Evolutionary conservation across 805 yeast species (phyloP).

Genomic region (Yarrowia porcina): DNA sequence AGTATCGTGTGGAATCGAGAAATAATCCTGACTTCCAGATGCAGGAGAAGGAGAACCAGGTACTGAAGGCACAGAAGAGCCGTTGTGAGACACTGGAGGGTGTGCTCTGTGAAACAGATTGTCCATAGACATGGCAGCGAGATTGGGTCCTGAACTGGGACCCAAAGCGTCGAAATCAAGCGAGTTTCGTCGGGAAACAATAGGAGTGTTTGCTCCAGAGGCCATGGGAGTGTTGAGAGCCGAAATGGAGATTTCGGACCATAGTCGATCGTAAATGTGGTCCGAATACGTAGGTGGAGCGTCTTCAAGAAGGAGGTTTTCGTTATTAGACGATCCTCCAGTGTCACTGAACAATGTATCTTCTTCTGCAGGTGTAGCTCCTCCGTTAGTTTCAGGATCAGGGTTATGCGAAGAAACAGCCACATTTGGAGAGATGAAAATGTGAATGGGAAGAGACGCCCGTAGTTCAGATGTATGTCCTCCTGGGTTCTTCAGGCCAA

Average conservation of each 20-base stretch:
- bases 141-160: not conserved
- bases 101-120: not conserved
- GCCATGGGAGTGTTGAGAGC: conserved; percentile 40
- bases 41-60: not conserved
- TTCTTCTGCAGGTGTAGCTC: not conserved
- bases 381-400: conserved; percentile 18
- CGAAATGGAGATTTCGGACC: conserved; percentile 56
- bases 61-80: not conserved
- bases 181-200: conserved; percentile 39
- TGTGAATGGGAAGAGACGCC: conserved; percentile 78
- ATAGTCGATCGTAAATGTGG: conserved; percentile 73
- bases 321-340: conserved; percentile 13
- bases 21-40: not conserved
- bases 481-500: conserved; percentile 79
- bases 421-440: conserved; percentile 48
- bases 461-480: conserved; percentile 90
- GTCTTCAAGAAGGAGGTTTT: conserved; percentile 35
- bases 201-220: conserved; percentile 42
- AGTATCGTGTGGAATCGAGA: not conserved
- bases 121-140: conserved; percentile 1
- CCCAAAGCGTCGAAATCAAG: conserved; percentile 31
- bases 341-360: conserved; percentile 10
- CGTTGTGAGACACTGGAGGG: not conserved
- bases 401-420: conserved; percentile 11
- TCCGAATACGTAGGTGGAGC: conserved; percentile 82